Evolutionary conservation across 257 asterid genomes (phyloP).

Genomic region (Knoxia roxburghii): DNA sequence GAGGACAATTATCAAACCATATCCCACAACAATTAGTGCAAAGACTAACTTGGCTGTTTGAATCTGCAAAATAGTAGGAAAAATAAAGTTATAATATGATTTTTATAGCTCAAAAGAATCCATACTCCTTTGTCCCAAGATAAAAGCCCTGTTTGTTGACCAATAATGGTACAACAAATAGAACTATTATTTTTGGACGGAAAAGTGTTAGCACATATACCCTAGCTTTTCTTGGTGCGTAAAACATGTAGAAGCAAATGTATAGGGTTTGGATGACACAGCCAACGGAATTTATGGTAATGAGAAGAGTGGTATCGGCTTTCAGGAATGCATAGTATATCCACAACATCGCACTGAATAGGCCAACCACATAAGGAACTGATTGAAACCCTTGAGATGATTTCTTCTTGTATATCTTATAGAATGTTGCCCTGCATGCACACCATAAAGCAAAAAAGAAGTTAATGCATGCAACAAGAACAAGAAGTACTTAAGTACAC

Average conservation of each 20-base stretch:
- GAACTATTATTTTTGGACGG: no score
- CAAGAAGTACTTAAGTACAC: neutral
- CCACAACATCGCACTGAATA: conserved; percentile 68
- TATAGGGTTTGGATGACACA: conserved; percentile 46
- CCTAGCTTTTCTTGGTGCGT: conserved; percentile 40
- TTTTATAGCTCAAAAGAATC: no score
- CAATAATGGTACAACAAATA: no score
- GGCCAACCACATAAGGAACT: conserved; percentile 45
- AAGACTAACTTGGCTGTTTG: conserved; percentile 38
- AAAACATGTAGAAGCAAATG: conserved; percentile 43
- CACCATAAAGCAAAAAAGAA: neutral
- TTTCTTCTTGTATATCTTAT: conserved; percentile 47
- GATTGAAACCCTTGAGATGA: conserved; percentile 59
- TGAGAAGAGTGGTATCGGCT: conserved; percentile 52
- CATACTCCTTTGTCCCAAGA: no score
- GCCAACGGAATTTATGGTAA: conserved; percentile 61
- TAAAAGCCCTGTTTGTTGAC: no score
- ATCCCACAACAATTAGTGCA: conserved; percentile 33
- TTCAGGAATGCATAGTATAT: conserved; percentile 65
- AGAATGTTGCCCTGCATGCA: conserved; percentile 52
- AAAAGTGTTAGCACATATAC: conserved; percentile 21
- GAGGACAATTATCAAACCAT: conserved; percentile 35
- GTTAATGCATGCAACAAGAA: neutral
- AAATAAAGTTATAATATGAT: no score
- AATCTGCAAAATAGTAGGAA: conserved; percentile 17